A percentile compares a stretch with the other conserved stretches of the same genome.
Conservation (phyloP, 1,139 yeast species). For the Blastobotrys ciferrii region DNA sequence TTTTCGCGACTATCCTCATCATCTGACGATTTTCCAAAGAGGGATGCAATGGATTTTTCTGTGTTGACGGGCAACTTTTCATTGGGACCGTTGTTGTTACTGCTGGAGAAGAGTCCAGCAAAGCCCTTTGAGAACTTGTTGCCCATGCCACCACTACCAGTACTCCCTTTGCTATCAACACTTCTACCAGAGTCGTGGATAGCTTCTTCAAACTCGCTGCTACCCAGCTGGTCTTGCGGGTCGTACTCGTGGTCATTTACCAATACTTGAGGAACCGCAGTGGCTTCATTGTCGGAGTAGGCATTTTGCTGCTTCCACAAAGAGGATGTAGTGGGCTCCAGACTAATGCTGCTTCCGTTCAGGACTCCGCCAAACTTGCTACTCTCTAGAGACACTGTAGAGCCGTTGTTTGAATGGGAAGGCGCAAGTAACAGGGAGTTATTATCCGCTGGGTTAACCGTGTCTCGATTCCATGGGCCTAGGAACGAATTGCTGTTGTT, state of each 20-base stretch:
- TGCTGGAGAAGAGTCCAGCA: constrained; percentile 27
- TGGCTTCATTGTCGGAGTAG: neutral
- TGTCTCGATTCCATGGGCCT: constrained; percentile 25
- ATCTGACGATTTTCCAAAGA: constrained; percentile 26
- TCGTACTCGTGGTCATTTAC: constrained; percentile 2
- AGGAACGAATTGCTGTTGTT: constrained; percentile 21
- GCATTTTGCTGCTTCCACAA: constrained; percentile 2
- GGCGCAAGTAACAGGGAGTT: constrained; percentile 11
- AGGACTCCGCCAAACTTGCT: constrained; percentile 13
- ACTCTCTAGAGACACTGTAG: constrained; percentile 16
- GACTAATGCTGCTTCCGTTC: neutral
- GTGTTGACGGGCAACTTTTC: constrained; percentile 8
- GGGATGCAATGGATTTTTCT: constrained; percentile 28
- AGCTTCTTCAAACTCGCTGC: neutral
- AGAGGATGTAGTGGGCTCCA: neutral
- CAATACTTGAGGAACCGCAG: constrained; percentile 7
- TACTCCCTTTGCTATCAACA: constrained; percentile 20
- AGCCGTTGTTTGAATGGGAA: constrained; percentile 18
- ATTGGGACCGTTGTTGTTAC: constrained; percentile 14
- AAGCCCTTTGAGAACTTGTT: constrained; percentile 28
- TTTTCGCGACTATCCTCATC: constrained; percentile 24
- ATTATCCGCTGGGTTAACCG: constrained; percentile 13
- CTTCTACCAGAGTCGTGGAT: constrained; percentile 15
- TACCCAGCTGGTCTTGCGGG: neutral
- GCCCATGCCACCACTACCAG: constrained; percentile 11